These are phyloP conservation scores for Alternaria sp. DNA, from an alignment of 2,329 filamentous ascomycete genomes.

Conservation along the genomic window DNA sequence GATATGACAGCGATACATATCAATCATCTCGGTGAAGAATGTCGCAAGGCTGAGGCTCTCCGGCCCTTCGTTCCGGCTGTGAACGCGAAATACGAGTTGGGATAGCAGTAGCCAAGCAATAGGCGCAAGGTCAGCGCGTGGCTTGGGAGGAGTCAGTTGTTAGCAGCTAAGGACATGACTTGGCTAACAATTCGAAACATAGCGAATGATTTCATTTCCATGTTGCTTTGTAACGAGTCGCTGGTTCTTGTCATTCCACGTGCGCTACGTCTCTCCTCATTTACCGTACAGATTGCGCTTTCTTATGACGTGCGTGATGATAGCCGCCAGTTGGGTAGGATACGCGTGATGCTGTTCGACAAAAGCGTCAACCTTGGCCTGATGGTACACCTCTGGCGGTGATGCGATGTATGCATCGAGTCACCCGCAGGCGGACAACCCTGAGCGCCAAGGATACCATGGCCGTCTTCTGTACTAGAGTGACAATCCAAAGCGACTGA, in stretches of 20 bases:
- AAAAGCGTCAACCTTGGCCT: background rate
- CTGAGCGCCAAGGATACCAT: background rate
- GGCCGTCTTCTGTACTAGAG: background rate
- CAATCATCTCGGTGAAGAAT: background rate
- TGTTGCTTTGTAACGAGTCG: background rate
- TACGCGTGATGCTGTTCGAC: background rate
- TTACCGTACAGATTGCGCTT: background rate
- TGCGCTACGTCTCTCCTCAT: background rate
- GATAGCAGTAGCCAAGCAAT: background rate
- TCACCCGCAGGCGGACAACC: background rate
- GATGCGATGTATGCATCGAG: background rate
- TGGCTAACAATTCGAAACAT: background rate
- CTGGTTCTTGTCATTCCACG: background rate
- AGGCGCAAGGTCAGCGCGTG: background rate
- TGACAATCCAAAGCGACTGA: background rate
- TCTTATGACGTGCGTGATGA: background rate
- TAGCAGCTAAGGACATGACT: background rate
- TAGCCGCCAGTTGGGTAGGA: rapidly evolving
- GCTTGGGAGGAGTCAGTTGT: background rate
- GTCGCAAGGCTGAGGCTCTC: background rate
- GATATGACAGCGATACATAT: background rate
- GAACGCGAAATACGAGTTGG: background rate
- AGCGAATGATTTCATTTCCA: background rate
- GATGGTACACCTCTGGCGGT: too few species aligned
- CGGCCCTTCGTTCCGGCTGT: background rate